Evolutionary conservation across 2,329 filamentous ascomycete species (phyloP).

Genomic region (Pochonia chlamydosporia): DNA sequence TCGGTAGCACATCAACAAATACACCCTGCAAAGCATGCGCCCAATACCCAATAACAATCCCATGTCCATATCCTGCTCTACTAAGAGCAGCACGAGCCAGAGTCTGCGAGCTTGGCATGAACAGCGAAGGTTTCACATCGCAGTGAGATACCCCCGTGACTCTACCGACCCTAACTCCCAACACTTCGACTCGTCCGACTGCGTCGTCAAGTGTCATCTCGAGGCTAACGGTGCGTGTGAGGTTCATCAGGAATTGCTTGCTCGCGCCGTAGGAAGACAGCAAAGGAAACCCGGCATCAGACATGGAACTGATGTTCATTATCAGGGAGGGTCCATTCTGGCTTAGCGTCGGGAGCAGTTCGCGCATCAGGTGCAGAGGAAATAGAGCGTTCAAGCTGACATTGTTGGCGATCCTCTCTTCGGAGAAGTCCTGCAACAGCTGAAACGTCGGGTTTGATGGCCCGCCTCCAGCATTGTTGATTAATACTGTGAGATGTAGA

Average conservation of each 20-base stretch:
- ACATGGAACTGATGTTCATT: constrained; percentile 43
- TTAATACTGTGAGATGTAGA: constrained; percentile 42
- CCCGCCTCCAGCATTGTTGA: constrained; percentile 44
- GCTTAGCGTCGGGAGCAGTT: constrained; percentile 34
- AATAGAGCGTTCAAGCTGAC: constrained; percentile 45
- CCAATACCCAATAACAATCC: constrained; percentile 13
- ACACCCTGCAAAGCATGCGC: constrained; percentile 12
- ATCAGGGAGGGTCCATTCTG: constrained; percentile 37
- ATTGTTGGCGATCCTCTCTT: constrained; percentile 29
- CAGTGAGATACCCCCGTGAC: constrained; percentile 13
- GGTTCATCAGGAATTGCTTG: constrained; percentile 37
- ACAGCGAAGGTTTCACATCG: constrained; percentile 12
- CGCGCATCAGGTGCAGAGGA: constrained; percentile 39
- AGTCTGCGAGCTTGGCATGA: constrained; percentile 10
- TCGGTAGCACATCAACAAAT: not conserved
- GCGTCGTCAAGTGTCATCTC: constrained; percentile 31
- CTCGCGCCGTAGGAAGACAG: constrained; percentile 36
- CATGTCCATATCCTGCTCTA: constrained; percentile 12
- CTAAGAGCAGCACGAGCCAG: constrained; percentile 13
- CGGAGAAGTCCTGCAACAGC: constrained; percentile 27
- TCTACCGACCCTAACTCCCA: constrained; percentile 2
- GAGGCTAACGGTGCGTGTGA: constrained; percentile 28
- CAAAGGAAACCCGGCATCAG: constrained; percentile 40
- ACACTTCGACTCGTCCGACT: not conserved
- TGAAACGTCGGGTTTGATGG: constrained; percentile 23